Conservation (phyloP, 139 green algal species). For the Chlamydomonas eustigma region DNA sequence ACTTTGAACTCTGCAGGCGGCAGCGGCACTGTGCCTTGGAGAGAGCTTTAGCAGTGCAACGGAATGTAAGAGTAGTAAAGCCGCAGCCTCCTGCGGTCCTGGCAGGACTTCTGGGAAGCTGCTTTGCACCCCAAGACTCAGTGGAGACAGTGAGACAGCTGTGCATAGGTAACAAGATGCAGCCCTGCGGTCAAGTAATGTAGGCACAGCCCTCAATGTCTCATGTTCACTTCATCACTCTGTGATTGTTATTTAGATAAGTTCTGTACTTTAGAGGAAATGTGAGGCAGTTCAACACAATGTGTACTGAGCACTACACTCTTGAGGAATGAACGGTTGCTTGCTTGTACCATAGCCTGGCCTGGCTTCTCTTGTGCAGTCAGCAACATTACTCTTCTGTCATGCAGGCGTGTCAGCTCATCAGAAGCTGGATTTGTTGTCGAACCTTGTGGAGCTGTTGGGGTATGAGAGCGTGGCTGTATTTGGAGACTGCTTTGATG, state of each 20-base stretch:
- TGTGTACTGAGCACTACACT: too few species aligned
- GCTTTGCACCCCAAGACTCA: slow-evolving; percentile 3
- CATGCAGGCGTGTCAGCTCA: slow-evolving; percentile 61
- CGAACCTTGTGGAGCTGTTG: slow-evolving; percentile 59
- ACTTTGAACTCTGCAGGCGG: too few species aligned
- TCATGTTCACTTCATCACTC: too few species aligned
- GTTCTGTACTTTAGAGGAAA: neutral
- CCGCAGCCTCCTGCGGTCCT: slow-evolving; percentile 52
- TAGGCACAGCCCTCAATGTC: too few species aligned
- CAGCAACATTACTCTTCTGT: neutral
- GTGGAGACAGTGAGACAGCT: slow-evolving; percentile 33
- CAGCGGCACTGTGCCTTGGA: slow-evolving; percentile 42
- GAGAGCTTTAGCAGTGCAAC: slow-evolving; percentile 52
- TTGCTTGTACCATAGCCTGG: too few species aligned
- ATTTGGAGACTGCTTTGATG: slow-evolving; percentile 92
- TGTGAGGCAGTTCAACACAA: neutral
- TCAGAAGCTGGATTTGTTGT: slow-evolving; percentile 86
- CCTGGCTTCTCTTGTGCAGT: too few species aligned
- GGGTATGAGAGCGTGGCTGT: slow-evolving; percentile 78
- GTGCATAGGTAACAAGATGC: slow-evolving; percentile 20
- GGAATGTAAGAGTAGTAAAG: slow-evolving; percentile 62
- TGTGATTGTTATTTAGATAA: slow-evolving; percentile 6
- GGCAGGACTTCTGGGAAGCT: slow-evolving; percentile 15
- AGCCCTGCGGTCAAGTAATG: neutral
- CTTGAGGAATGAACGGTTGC: too few species aligned